These are phyloP conservation scores for Butyriboletus loyo DNA, from an alignment of 768 basidiomycete species.

Conservation along the genomic window DNA sequence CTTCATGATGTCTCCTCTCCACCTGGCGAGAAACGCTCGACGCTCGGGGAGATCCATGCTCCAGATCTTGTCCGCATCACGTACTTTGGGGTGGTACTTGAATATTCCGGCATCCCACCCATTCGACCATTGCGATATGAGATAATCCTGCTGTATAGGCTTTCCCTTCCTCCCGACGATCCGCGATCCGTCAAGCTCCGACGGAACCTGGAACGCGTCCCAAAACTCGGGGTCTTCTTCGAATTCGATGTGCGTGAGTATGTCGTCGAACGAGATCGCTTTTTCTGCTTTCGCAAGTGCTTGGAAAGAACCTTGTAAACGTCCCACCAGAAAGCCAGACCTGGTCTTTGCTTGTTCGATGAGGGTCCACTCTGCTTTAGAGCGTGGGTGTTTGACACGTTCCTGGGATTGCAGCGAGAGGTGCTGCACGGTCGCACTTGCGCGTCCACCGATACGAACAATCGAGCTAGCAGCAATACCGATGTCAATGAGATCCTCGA, in stretches of 20 bases:
- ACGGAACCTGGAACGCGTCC: slow-evolving; percentile 46
- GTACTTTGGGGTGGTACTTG: slow-evolving; percentile 23
- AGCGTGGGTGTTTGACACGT: slow-evolving; percentile 18
- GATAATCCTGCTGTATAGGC: slow-evolving; percentile 36
- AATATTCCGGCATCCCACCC: slow-evolving; percentile 47
- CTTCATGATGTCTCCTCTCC: slow-evolving; percentile 37
- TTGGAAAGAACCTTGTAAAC: slow-evolving; percentile 34
- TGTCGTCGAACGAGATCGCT: slow-evolving; percentile 20
- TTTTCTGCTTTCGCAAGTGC: slow-evolving; percentile 20
- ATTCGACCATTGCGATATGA: slow-evolving; percentile 46
- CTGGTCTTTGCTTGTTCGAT: slow-evolving; percentile 39
- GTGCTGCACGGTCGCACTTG: slow-evolving; percentile 44
- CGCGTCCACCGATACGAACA: slow-evolving; percentile 59
- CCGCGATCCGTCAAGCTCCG: slow-evolving; percentile 41
- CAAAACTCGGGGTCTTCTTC: slow-evolving; percentile 44
- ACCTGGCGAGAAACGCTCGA: slow-evolving; percentile 25
- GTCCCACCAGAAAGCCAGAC: slow-evolving; percentile 6
- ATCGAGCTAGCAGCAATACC: slow-evolving; percentile 50
- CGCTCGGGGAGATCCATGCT: slow-evolving; percentile 33
- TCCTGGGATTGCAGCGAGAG: slow-evolving; percentile 45
- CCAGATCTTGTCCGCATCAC: slow-evolving; percentile 35
- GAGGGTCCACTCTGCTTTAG: slow-evolving; percentile 37
- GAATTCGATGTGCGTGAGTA: slow-evolving; percentile 52
- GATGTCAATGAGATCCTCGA: slow-evolving; percentile 58
- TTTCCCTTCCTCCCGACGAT: slow-evolving; percentile 40